Conservation (phyloP, 208 protist genomes). For the Borovskyia barvae region DNA sequence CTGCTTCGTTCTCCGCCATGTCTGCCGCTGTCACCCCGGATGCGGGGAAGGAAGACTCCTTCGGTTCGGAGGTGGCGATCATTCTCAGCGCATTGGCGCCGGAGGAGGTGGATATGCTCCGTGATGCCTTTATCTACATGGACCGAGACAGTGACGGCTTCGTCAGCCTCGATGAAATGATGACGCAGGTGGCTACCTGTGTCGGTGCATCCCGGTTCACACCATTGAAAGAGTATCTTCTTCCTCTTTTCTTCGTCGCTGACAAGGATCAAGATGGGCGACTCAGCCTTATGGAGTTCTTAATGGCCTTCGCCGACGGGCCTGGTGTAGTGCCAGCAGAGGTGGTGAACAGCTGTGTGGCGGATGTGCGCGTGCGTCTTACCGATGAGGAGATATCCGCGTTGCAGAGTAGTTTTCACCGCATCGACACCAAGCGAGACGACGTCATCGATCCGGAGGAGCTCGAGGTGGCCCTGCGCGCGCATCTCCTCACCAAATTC, state of each 20-base stretch:
- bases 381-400: slow-evolving; percentile 77
- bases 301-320: slow-evolving; percentile 70
- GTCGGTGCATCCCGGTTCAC: slow-evolving; percentile 53
- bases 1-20: neutral
- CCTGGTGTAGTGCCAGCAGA: slow-evolving; percentile 84
- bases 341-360: slow-evolving; percentile 78
- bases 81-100: slow-evolving; percentile 48
- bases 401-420: slow-evolving; percentile 71
- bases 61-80: slow-evolving; percentile 23
- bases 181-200: slow-evolving; percentile 36
- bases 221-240: slow-evolving; percentile 57
- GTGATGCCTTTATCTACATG: slow-evolving; percentile 88
- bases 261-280: slow-evolving; percentile 69
- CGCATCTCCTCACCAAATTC: slow-evolving; percentile 46
- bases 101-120: slow-evolving; percentile 88
- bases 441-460: slow-evolving; percentile 73
- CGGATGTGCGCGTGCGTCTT: slow-evolving; percentile 68
- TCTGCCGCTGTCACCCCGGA: neutral
- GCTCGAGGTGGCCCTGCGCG: slow-evolving; percentile 51
- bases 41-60: slow-evolving; percentile 1
- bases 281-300: slow-evolving; percentile 74
- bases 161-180: slow-evolving; percentile 51
- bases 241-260: slow-evolving; percentile 67
- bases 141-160: slow-evolving; percentile 80
- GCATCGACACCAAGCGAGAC: slow-evolving; percentile 69